Conservation (phyloP, 257 asterid species). For the Eustoma russellianum region DNA sequence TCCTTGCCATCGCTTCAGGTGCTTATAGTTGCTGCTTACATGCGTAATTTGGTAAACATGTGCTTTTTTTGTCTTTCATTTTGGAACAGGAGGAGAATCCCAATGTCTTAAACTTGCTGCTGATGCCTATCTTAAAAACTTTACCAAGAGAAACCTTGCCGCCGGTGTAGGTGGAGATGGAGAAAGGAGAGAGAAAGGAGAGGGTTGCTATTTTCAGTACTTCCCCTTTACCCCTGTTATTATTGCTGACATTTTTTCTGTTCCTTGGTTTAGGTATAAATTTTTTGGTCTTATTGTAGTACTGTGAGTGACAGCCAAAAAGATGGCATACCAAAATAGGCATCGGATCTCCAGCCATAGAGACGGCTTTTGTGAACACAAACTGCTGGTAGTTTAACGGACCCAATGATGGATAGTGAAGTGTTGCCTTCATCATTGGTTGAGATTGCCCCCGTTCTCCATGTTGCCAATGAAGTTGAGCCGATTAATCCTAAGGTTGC, state of each 20-base stretch:
- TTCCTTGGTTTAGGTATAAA: constrained; percentile 5
- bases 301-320: constrained; percentile 21
- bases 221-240: not conserved
- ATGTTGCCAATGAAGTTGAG: constrained; percentile 98
- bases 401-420: constrained; percentile 97
- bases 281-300: constrained; percentile 23
- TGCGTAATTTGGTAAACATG: too few species aligned
- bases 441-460: constrained; percentile 95
- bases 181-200: too few species aligned
- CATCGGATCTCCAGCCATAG: constrained; percentile 61
- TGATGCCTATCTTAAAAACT: too few species aligned
- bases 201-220: not conserved
- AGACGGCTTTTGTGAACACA: constrained; percentile 88
- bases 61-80: too few species aligned
- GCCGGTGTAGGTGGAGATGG: too few species aligned
- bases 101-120: too few species aligned
- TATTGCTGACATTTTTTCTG: not conserved
- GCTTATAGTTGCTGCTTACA: too few species aligned
- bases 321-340: constrained; percentile 91
- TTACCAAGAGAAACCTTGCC: too few species aligned
- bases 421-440: constrained; percentile 93
- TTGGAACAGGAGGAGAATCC: too few species aligned
- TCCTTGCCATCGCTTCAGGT: too few species aligned
- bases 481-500: constrained; percentile 85
- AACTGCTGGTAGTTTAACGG: constrained; percentile 88